These are phyloP conservation scores for Helianthus tuberosus DNA, from an alignment of 129 eudicot genomes.

Conservation along the genomic window DNA sequence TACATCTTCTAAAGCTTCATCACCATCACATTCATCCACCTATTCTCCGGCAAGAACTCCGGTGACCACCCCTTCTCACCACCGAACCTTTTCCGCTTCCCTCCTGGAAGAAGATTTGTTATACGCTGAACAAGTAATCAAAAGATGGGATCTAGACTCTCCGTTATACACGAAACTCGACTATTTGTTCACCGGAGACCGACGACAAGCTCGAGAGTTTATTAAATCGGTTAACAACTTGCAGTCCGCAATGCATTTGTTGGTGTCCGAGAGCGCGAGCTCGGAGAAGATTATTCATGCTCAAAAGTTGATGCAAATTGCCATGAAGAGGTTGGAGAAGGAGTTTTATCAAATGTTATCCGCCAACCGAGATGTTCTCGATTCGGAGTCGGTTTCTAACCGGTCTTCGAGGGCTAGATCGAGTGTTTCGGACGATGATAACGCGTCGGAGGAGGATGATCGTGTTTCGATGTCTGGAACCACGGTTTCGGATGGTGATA, in stretches of 20 bases:
- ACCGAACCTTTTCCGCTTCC: conserved; percentile 38
- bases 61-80: conserved; percentile 24
- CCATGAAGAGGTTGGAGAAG: conserved; percentile 72
- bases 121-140: conserved; percentile 48
- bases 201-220: conserved; percentile 46
- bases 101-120: conserved; percentile 54
- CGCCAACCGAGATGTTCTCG: conserved; percentile 40
- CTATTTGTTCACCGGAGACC: conserved; percentile 43
- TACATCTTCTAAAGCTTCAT: conserved; percentile 42
- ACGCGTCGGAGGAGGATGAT: conserved; percentile 47
- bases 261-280: conserved; percentile 40
- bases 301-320: conserved; percentile 65
- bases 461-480: conserved; percentile 9
- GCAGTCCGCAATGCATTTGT: conserved; percentile 55
- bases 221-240: conserved; percentile 48
- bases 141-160: conserved; percentile 47
- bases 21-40: conserved; percentile 32
- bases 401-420: conserved; percentile 45
- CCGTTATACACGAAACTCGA: conserved; percentile 38
- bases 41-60: conserved; percentile 34
- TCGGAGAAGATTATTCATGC: conserved; percentile 47
- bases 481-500: conserved; percentile 29
- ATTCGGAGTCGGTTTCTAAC: conserved; percentile 45
- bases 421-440: conserved; percentile 49
- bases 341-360: conserved; percentile 65